Evolutionary conservation across 202 grass and related monocot species (phyloP), one percentile per base, ranked within the genome.

Genomic region (Schoenoplectus triqueter): DNA sequence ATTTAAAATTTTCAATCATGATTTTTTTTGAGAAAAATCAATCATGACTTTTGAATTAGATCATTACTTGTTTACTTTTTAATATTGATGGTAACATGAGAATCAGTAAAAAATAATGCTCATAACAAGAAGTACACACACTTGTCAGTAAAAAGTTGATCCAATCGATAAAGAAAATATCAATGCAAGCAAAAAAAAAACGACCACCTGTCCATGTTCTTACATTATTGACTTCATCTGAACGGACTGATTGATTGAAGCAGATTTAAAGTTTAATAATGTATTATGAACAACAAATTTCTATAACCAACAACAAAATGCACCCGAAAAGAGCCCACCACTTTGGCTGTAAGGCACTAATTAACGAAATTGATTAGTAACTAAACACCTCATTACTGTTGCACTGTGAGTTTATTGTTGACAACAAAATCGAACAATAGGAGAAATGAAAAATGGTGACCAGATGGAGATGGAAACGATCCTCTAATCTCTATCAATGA

Each of bases 401-500:
- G 19, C 48, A 52, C 1, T 62, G 59, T 62, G n/a, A 6, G n/a
- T n/a, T 74, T 18, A 10, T 10, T 73, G 48, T 20, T 74, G 47
- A 74, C 71, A 2, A 2, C 31, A 31, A 75, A 19, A 31, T 0
- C 31, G 31, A 18, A 52, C 7, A 71, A 47, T 18, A 3, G 7
- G 18, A 50, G 70, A 70, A 4, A 50, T 31, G 31, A 31, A 31
- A 31, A 31, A 31, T 56, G 50, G 49, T 6, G 50, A 56, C 10
- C 11, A 59, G 9, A 56, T 15, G 13, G 13, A 41, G 31, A 57
- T 57, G 11, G 22, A 60, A 42, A 0, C 59, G 44, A 51, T 73
- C 69, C n/a, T 50, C 22, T 78, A n/a, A 59, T 42, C 20, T 78
- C 51, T 78, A 59, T 60, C 74, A 78, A 60, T 78, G 54, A 60